Evolutionary conservation across 228 moss, liverwort and hornwort genomes (phyloP).

Genomic region (Sphagnum magellanicum): DNA sequence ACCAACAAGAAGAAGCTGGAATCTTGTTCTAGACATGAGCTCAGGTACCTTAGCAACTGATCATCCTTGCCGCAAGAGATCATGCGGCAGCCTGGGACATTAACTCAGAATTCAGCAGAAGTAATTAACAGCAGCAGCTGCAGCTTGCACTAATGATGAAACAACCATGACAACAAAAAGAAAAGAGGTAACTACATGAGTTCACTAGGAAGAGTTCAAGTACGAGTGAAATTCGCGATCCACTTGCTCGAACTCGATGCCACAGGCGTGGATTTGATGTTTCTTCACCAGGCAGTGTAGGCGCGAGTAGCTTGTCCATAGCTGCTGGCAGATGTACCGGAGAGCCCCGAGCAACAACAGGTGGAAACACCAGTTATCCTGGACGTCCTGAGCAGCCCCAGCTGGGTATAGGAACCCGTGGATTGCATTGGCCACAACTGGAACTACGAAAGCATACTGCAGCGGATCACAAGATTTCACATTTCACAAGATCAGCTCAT

Average conservation of each 20-base stretch:
- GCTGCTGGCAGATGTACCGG: slow-evolving; percentile 17
- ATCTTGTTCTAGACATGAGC: too few relatives aligned
- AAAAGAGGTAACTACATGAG: too few relatives aligned
- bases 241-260: slow-evolving; percentile 28
- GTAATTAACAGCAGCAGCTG: too few relatives aligned
- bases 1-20: too few relatives aligned
- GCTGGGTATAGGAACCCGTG: not conserved
- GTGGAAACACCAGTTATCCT: slow-evolving; percentile 36
- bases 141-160: too few relatives aligned
- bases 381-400: slow-evolving; percentile 7
- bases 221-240: slow-evolving; percentile 69
- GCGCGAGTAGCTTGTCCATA: slow-evolving; percentile 29
- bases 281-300: slow-evolving; percentile 13
- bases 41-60: too few relatives aligned
- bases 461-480: not conserved
- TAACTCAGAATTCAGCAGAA: too few relatives aligned
- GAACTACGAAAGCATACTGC: slow-evolving; percentile 47
- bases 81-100: too few relatives aligned
- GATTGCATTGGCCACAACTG: slow-evolving; percentile 21
- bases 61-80: too few relatives aligned
- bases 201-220: too few relatives aligned
- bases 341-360: slow-evolving; percentile 17
- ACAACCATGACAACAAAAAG: too few relatives aligned
- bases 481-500: not conserved
- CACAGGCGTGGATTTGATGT: slow-evolving; percentile 9